These are phyloP conservation scores for Breviolum minutum DNA, from an alignment of 73 alveolate species.

Conservation along the genomic window DNA sequence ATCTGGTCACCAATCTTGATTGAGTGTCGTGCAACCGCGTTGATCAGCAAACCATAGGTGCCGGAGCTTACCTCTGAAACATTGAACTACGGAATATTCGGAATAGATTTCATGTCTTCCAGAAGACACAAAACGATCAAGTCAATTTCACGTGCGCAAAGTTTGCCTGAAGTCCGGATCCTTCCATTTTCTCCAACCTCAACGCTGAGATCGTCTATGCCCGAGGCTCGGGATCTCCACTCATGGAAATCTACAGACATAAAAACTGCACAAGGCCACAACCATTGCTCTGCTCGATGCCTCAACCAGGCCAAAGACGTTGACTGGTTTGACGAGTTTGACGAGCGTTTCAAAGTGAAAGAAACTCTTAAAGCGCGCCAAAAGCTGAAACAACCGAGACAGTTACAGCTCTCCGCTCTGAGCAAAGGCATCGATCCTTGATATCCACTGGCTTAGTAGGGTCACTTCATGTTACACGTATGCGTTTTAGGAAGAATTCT, in stretches of 20 bases:
- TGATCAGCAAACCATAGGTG: constrained; percentile 70
- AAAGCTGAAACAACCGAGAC: neutral
- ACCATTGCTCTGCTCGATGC: constrained; percentile 87
- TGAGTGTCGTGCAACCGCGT: neutral
- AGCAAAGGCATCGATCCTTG: constrained; percentile 87
- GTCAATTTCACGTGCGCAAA: neutral
- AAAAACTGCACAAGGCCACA: neutral
- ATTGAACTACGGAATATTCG: neutral
- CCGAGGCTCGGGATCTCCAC: too few relatives aligned
- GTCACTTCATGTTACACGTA: too few relatives aligned
- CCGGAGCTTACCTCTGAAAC: constrained; percentile 38
- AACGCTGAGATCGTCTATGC: neutral
- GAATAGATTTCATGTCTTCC: neutral
- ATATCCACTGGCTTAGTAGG: too few relatives aligned
- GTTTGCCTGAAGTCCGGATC: constrained; percentile 67
- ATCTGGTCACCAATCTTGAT: neutral
- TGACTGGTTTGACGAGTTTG: neutral
- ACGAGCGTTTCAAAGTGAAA: neutral
- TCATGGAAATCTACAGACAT: too few relatives aligned
- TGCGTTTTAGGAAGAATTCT: neutral
- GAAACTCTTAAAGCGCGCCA: neutral
- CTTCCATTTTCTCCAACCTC: constrained; percentile 81
- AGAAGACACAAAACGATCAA: too few relatives aligned
- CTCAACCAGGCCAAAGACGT: neutral
- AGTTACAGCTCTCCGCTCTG: constrained; percentile 69